Evolutionary conservation across 163 green algal genomes (phyloP), one percentile per base, ranked within the genome.

Genomic region (Trebouxia gelatinosa): DNA sequence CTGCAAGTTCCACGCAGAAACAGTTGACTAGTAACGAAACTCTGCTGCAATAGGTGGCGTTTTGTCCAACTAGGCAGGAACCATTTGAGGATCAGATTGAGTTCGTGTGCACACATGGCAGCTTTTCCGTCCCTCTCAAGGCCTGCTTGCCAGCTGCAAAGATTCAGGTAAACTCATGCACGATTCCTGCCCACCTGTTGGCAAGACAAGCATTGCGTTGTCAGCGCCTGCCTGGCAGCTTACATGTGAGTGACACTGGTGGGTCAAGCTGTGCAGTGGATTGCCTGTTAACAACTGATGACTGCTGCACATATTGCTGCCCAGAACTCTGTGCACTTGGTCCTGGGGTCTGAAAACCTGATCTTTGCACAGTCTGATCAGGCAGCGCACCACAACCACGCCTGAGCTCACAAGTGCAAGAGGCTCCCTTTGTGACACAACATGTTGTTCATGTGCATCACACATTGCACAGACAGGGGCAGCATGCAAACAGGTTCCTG

Each of bases 11-110:
- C n/a, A n/a, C n/a, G n/a, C n/a, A n/a, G n/a, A n/a, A n/a, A n/a
- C n/a, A n/a, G n/a, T n/a, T n/a, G n/a, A n/a, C n/a, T n/a, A n/a
- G n/a, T n/a, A n/a, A n/a, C n/a, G n/a, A n/a, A n/a, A n/a, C n/a
- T n/a, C n/a, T n/a, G n/a, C n/a, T n/a, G n/a, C n/a, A n/a, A 48
- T 83, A 92, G 84, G 85, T 95, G 0, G 80, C 80, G 29, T 94
- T 95, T 79, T 74, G 88, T 19, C 90, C 89, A 6, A 32, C 89
- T 0, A 79, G 75, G 67, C 48, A 83, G 48, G 85, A 92, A 67
- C 67, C 84, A 13, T 91, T 92, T 81, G 83, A 81, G 3, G 89
- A 93, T 66, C 58, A 82, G 29, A 77, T 93, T 31, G 85, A 90
- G 54, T 86, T 94, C 13, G 67, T 81, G 0, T 77, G 85, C 5